Evolutionary conservation across 345 rosid species (phyloP), one percentile per base, ranked within the genome.

Genomic region (rapeseed (Brassica napus)): DNA sequence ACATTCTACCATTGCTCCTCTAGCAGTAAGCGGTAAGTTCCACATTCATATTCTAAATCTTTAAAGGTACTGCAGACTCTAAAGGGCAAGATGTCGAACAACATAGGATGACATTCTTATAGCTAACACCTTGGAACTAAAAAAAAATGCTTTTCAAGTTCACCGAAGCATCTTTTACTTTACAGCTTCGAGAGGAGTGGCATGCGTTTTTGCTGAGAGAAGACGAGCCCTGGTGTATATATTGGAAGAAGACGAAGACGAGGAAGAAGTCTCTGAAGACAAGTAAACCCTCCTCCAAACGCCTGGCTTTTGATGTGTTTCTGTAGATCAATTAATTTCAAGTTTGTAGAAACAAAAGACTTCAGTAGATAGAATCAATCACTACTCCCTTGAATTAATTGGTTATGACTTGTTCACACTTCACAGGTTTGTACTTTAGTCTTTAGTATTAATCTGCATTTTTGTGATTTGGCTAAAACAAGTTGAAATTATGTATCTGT

Each of bases 21-120:
- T 93, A 77, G 95, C 98, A 34, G 94, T 91, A 8, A 90, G 98
- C 63, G 89, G 98, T 93, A 84, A 89, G 92, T 74, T 8, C 23
- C 47, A 21, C 23, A 21, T 30, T 30, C 32, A 30, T 30, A 30
- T 30, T 30, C 32, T 30, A 30, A 30, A 30, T 30, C 32, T 30
- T 30, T 30, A 30, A 30, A 30, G 32, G 32, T 30, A 30, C 32
- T 30, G 32, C 32, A 30, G 4, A 30, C 32, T 30, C 32, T 30
- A 30, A 30, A 30, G 32, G 32, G 32, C 32, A 49, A 44, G 14
- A 3, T 10, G 61, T 44, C n/a, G 47, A 59, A 57, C 49, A 32
- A 58, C 31, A 9, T 32, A 52, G 62, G 58, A 67, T 35, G 54
- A 35, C 9, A 66, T 35, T 66, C 54, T 10, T 39, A 4, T 67